These are phyloP conservation scores for Caloboletus firmus DNA, from an alignment of 1,284 basidiomycete species.

Conservation along the genomic window DNA sequence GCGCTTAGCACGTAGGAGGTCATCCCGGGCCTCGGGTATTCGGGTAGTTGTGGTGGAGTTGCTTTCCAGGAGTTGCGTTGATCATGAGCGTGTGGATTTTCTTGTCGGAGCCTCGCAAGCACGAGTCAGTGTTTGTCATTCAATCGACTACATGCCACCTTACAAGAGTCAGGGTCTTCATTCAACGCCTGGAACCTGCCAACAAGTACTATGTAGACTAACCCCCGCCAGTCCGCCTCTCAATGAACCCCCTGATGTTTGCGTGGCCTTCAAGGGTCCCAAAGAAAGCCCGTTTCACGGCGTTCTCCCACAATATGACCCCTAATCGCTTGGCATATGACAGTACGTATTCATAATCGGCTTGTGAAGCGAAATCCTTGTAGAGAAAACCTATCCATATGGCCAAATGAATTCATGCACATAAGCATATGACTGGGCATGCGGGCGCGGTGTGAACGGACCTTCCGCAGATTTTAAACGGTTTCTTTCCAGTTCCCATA, in stretches of 20 bases:
- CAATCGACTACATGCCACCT: constrained; percentile 4
- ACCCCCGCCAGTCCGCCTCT: constrained; percentile 52
- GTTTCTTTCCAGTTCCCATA: constrained; percentile 98
- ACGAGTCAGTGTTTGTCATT: neutral
- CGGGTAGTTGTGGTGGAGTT: neutral
- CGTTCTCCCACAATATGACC: constrained; percentile 79
- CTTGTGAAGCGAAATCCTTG: constrained; percentile 81
- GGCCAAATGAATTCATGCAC: constrained; percentile 1
- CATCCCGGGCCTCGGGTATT: constrained; percentile 13
- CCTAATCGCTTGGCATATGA: constrained; percentile 83
- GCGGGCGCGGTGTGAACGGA: constrained; percentile 36
- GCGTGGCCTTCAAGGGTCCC: constrained; percentile 77
- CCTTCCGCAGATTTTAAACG: constrained; percentile 86
- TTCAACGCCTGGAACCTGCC: neutral
- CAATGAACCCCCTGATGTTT: constrained; percentile 78
- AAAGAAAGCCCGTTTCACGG: constrained; percentile 77
- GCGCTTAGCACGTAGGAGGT: constrained; percentile 13
- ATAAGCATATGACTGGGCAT: constrained; percentile 21
- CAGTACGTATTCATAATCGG: constrained; percentile 85
- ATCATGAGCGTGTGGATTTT: constrained; percentile 18
- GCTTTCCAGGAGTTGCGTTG: constrained; percentile 5
- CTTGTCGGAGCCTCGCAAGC: neutral
- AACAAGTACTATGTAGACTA: constrained; percentile 11
- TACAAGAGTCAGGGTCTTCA: constrained; percentile 7
- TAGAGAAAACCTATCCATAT: constrained; percentile 76